Evolutionary conservation across 83 land plant species (phyloP), one percentile per base, ranked within the genome.

Genomic region (Isoetes engelmannii): DNA sequence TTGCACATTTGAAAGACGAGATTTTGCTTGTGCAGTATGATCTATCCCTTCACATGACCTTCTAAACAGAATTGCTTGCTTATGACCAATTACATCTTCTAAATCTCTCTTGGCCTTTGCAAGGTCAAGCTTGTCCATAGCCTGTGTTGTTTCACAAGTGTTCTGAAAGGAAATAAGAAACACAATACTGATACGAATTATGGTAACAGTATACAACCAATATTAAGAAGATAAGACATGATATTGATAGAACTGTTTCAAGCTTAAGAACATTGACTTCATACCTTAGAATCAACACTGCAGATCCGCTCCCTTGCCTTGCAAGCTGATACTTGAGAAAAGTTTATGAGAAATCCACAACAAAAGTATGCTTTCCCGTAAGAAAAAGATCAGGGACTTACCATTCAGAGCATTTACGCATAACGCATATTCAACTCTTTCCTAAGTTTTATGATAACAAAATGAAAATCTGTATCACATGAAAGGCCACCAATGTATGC

Each of bases 21-120:
- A 69, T 79, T 92, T 92, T 3, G 89, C 97, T 66, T 92, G 97
- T 49, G 89, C 97, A 65, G 97, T 92, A 2, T 90, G 84, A 0
- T 94, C 97, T 56, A 92, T 90, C 63, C 67, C 67, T 44, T 53
- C 67, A 44, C 67, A 64, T 1, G 45, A 64, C 13, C 67, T 44
- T 47, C 67, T 21, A 47, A 64, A 64, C 3, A 53, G 67, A 44
- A 64, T 64, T 44, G 67, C 67, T 41, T 64, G 67, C 67, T 64
- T 64, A 47, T 64, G 67, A 10, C 54, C 67, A 9, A 64, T 28
- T 7, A 64, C 67, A 64, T 64, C 67, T 47, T 64, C 67, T 47
- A 64, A 17, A 44, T 64, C 3, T 9, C 67, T 7, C 67, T 64
- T 64, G 8, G 67, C 67, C 67, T 64, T 64, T 12, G 13, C 6